Evolutionary conservation across 371 early-diverging fungal species (phyloP), one percentile per base, ranked within the genome.

Genomic region (Entomophthora muscae): DNA sequence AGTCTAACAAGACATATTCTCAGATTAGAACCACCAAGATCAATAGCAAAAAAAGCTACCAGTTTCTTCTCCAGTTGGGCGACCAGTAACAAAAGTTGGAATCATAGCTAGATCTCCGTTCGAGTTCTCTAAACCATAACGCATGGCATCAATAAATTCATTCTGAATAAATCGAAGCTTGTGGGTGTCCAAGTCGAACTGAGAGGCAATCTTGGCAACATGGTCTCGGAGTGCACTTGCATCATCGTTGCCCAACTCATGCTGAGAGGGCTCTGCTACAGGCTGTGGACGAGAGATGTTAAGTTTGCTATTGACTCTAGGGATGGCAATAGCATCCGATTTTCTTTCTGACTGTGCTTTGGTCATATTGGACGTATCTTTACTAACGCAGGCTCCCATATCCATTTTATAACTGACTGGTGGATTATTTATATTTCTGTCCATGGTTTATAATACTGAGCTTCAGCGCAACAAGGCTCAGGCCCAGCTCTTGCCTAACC

Each of bases 21-120:
- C 64, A 95, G 79, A 71, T 95, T 91, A 64, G 95, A 90, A 32
- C 96, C 98, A 61, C 95, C 98, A 52, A 97, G 76, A 69, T 97
- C 98, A 63, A 97, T 77, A 17, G 94, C 93, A 53, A 97, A 77
- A n/a, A 70, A 79, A 92, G 30, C 82, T 73, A 33, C 95, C 95
- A 29, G 75, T 77, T 73, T 95, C 95, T 67, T 80, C 71, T 57
- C 92, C 92, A 21, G 79, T 83, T 28, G 91, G 90, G 0, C 68
- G 66, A 17, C 70, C 70, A 21, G 65, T 66, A 56, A 73, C 69
- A 59, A 64, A 71, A 10, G 68, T 70, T 1, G 74, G 74, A 51
- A 71, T 69, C 74, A 73, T 70, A 55, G 71, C 67, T 60, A 72
- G 42, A 17, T 72, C 70, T 21, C 55, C 29, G 23, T 22, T 53